These are phyloP conservation scores for Heritiera fomes DNA, from an alignment of 345 rosid species.

Conservation along the genomic window DNA sequence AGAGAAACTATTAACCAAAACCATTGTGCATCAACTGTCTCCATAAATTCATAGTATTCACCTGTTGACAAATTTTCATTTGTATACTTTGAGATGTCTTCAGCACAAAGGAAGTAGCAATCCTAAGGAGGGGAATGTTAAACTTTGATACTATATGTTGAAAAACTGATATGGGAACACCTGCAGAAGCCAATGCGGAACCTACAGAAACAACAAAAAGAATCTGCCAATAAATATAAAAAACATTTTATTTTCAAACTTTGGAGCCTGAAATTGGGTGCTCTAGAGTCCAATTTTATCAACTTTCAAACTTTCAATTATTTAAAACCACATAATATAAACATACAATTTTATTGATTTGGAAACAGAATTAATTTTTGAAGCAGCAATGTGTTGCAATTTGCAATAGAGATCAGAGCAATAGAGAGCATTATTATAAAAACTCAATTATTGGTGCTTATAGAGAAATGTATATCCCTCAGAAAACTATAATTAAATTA, in stretches of 20 bases:
- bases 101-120: conserved; percentile 93
- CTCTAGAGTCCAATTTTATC: background rate
- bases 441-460: background rate
- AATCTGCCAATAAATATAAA: background rate
- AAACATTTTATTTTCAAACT: background rate
- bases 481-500: background rate
- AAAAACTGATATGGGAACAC: conserved; percentile 74
- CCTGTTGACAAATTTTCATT: conserved; percentile 50
- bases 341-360: background rate
- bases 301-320: background rate
- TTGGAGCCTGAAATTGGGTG: background rate
- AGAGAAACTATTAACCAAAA: conserved; percentile 1
- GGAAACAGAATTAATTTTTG: background rate
- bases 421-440: background rate
- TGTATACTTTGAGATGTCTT: conserved; percentile 71
- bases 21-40: background rate
- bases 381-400: background rate
- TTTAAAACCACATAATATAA: background rate
- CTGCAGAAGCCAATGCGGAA: conserved; percentile 87
- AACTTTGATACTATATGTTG: conserved; percentile 79
- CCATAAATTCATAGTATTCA: conserved; percentile 19
- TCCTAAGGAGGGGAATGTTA: conserved; percentile 92
- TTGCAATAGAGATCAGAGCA: background rate
- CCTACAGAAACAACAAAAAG: conserved; percentile 45
- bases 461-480: background rate